Evolutionary conservation across 139 green algal genomes (phyloP), one percentile per base, ranked within the genome.

Genomic region (Micromonas pusilla): DNA sequence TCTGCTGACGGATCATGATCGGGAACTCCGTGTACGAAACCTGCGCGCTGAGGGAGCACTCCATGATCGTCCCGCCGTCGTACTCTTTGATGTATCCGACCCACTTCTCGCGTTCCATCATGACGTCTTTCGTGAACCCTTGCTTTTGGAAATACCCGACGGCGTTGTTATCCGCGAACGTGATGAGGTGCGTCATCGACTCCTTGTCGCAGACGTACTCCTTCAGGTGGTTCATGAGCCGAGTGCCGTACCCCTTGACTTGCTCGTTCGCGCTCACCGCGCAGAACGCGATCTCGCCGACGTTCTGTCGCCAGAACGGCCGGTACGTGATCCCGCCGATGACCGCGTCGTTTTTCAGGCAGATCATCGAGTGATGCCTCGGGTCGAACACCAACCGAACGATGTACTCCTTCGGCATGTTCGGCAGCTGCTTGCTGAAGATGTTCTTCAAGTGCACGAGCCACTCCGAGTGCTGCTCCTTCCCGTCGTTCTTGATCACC

Each of bases 341-440:
- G 0, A 97, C 90, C 0, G 80, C 80, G 28, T 76, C 53, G 23
- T 76, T 78, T 67, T 88, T 87, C 65, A 88, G 39, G 39, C 79
- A 45, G 34, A 85, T 76, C 83, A 88, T 83, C 9, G 84, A 88
- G 64, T 79, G 71, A 57, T 88, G 84, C 33, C 86, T 83, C 34
- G 89, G 73, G 83, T 98, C 91, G 34, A 97, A 81, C 25, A 99
- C 85, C 54, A 99, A 87, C 6, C 93, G 87, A n/a, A 90, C 79
- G 75, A 98, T 98, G 90, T 98, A 98, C 85, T 96, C 92, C 74
- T 94, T 91, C 26, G 94, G 94, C 94, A 98, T 98, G 90, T 98
- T 98, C 66, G 94, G 94, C 77, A 98, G 90, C 88, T 97, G 93
- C 78, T 92, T 93, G 34, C 82, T 87, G 82, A 96, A 98, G 34